Evolutionary conservation across 495 filamentous ascomycete genomes (phyloP).

Genomic region (Corynascus novoguineensis): DNA sequence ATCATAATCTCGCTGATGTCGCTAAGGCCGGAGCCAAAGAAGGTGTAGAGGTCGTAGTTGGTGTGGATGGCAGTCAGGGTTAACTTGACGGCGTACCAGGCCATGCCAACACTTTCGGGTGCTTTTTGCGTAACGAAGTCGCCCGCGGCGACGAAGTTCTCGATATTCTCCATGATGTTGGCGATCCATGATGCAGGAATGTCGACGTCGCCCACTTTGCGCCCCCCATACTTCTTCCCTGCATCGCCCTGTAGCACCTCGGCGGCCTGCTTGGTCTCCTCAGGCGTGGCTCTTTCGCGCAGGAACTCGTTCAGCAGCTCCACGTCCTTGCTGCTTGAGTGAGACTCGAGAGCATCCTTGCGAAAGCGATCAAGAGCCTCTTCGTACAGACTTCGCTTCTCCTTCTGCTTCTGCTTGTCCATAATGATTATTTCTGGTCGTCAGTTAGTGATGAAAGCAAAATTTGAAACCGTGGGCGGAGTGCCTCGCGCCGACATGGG

Average conservation of each 20-base stretch:
- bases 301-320: slow-evolving; percentile 22
- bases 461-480: neutral
- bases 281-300: slow-evolving; percentile 11
- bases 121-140: slow-evolving; percentile 21
- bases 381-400: slow-evolving; percentile 18
- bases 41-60: slow-evolving; percentile 32
- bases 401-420: neutral
- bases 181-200: slow-evolving; percentile 25
- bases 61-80: slow-evolving; percentile 27
- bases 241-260: slow-evolving; percentile 17
- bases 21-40: slow-evolving; percentile 25
- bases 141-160: slow-evolving; percentile 24
- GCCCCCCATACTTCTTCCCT: slow-evolving; percentile 21
- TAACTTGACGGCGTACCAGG: slow-evolving; percentile 27
- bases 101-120: slow-evolving; percentile 27
- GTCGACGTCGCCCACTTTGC: slow-evolving; percentile 20
- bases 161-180: slow-evolving; percentile 28
- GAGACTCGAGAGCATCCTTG: slow-evolving; percentile 7
- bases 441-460: neutral
- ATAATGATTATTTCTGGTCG: neutral
- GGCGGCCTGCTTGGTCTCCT: slow-evolving; percentile 21
- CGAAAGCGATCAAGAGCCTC: slow-evolving; percentile 21
- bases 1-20: slow-evolving; percentile 32
- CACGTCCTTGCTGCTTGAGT: slow-evolving; percentile 18
- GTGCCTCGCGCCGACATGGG: neutral